Evolutionary conservation across 768 basidiomycete genomes (phyloP).

Genomic region (Candolleomyces efflorescens): DNA sequence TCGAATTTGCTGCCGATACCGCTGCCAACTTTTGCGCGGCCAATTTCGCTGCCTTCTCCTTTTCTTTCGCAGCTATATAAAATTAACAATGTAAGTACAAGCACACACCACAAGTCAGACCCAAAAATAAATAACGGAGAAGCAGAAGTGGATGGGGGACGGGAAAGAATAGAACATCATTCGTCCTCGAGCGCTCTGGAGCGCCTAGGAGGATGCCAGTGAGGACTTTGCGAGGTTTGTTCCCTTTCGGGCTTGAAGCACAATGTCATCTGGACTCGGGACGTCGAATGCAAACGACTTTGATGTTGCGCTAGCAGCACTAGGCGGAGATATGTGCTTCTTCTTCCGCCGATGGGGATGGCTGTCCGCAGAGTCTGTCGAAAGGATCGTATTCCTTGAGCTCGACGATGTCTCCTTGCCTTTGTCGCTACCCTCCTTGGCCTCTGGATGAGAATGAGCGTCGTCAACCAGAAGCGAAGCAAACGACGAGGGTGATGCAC

Average conservation of each 20-base stretch:
- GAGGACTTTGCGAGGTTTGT: slow-evolving; percentile 34
- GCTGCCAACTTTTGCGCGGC: slow-evolving; percentile 31
- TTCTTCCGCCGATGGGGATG: slow-evolving; percentile 20
- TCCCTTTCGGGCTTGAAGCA: slow-evolving; percentile 75
- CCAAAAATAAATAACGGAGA: slow-evolving; percentile 17
- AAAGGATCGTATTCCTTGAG: not conserved
- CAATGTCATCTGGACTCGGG: slow-evolving; percentile 90
- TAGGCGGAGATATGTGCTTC: slow-evolving; percentile 11
- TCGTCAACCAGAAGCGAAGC: slow-evolving; percentile 65
- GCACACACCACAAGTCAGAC: slow-evolving; percentile 19
- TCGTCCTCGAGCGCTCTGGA: slow-evolving; percentile 15
- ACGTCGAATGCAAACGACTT: slow-evolving; percentile 66
- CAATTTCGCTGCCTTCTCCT: slow-evolving; percentile 67
- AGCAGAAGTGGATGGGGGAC: slow-evolving; percentile 11
- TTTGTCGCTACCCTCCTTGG: slow-evolving; percentile 13
- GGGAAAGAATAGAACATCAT: slow-evolving; percentile 15
- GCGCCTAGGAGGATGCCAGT: slow-evolving; percentile 16
- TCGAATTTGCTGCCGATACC: slow-evolving; percentile 15
- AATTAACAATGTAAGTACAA: slow-evolving; percentile 37
- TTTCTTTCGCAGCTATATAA: slow-evolving; percentile 70
- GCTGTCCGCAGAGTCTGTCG: slow-evolving; percentile 15
- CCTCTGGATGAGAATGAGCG: slow-evolving; percentile 29
- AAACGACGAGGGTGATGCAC: slow-evolving; percentile 78
- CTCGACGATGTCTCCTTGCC: slow-evolving; percentile 4
- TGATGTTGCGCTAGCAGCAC: slow-evolving; percentile 12